Percentiles rank a stretch among this genome's conserved stretches.
Conservation (phyloP, 2,329 filamentous ascomycete species). For the Grosmannia clavigera region DNA sequence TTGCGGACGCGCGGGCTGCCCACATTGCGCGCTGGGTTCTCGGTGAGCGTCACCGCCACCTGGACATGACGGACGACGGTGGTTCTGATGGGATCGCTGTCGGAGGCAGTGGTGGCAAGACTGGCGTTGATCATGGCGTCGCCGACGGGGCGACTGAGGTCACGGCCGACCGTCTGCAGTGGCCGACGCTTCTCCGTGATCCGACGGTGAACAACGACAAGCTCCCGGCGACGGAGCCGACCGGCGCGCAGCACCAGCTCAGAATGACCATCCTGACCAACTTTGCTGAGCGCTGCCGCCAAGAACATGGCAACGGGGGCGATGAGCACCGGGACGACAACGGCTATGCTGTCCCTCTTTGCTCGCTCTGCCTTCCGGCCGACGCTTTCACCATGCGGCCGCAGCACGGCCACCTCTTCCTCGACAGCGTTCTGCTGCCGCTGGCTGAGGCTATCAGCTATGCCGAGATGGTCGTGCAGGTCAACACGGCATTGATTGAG, state of each 20-base stretch:
- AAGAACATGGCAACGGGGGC: background rate
- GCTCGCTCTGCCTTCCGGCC: background rate
- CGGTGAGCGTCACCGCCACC: background rate
- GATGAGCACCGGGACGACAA: background rate
- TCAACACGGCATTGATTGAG: constrained; percentile 7
- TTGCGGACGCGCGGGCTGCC: too few species aligned
- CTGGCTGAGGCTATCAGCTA: constrained; percentile 3
- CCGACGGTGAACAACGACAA: constrained; percentile 4
- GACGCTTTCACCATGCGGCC: constrained; percentile 8
- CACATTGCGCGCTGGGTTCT: background rate
- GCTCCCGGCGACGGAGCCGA: constrained; percentile 7
- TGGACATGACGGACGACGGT: background rate
- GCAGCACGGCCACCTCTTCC: constrained; percentile 9
- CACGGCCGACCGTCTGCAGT: background rate
- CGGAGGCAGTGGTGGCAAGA: background rate
- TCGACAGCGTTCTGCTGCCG: constrained; percentile 10
- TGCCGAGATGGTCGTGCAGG: constrained; percentile 5
- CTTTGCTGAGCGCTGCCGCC: constrained; percentile 7
- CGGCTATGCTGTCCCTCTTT: background rate
- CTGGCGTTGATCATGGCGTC: background rate
- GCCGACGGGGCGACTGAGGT: background rate
- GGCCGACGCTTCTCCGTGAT: background rate
- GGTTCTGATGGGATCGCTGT: background rate
- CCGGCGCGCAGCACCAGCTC: constrained; percentile 3
- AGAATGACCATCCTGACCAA: constrained; percentile 9